Conservation (phyloP, 768 basidiomycete species). For the Lanmaoa pseudosensibilis region DNA sequence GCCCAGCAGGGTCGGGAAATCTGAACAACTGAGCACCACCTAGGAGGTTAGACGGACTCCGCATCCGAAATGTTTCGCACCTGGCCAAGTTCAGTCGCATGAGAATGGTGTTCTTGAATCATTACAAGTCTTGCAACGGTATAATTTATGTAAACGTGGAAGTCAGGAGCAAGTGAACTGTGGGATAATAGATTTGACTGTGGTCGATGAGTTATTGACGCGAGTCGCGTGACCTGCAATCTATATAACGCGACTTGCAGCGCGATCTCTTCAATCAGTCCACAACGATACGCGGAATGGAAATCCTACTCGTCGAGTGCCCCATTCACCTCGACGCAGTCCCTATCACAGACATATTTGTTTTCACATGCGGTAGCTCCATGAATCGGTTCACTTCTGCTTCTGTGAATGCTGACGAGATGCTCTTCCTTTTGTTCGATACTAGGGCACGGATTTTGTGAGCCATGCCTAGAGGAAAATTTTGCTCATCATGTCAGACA, state of each 20-base stretch:
- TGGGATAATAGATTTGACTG: neutral
- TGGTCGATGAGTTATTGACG: neutral
- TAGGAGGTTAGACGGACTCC: neutral
- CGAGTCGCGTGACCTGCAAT: neutral
- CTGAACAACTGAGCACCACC: neutral
- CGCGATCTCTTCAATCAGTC: neutral
- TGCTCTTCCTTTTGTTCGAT: constrained; percentile 10
- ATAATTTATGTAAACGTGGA: neutral
- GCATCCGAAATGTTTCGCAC: neutral
- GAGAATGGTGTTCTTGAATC: neutral
- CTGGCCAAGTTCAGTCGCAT: neutral
- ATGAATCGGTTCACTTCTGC: neutral
- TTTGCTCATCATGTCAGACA: constrained; percentile 8
- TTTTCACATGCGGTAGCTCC: constrained; percentile 33
- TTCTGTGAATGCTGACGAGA: constrained; percentile 11
- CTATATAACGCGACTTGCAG: neutral
- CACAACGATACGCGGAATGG: constrained; percentile 10
- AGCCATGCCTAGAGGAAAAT: constrained; percentile 27
- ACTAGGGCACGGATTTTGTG: constrained; percentile 37
- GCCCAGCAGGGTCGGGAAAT: neutral
- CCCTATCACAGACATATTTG: constrained; percentile 26
- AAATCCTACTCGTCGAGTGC: constrained; percentile 29
- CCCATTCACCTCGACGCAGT: constrained; percentile 34
- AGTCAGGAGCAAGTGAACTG: neutral
- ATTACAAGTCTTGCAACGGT: neutral